Evolutionary conservation across 305 asterid genomes (phyloP).

Genomic region (Withania somnifera): DNA sequence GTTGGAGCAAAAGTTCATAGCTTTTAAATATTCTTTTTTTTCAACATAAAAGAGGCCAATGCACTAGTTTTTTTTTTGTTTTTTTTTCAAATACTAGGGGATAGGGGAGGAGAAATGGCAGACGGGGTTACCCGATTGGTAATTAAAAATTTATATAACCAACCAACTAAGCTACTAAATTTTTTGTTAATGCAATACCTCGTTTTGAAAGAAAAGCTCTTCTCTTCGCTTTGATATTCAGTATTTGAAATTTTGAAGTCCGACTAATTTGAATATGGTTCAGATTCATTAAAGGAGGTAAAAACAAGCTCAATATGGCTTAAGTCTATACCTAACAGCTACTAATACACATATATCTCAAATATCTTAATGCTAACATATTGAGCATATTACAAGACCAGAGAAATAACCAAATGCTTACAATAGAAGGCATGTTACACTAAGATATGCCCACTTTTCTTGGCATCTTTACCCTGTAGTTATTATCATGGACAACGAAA

Average conservation of each 20-base stretch:
- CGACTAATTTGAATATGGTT: not conserved
- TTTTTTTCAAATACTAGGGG: too few relatives aligned
- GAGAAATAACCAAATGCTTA: slow-evolving; percentile 9
- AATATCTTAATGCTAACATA: not conserved
- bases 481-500: slow-evolving; percentile 6
- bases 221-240: not conserved
- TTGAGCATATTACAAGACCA: not conserved
- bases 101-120: too few relatives aligned
- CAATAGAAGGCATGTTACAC: slow-evolving; percentile 12
- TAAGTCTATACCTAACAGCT: not conserved
- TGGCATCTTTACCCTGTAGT: slow-evolving; percentile 9
- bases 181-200: not conserved
- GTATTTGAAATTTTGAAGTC: not conserved
- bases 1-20: not conserved
- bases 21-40: not conserved
- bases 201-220: not conserved
- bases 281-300: not conserved
- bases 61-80: too few relatives aligned
- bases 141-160: too few relatives aligned
- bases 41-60: not conserved
- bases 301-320: not conserved
- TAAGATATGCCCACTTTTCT: not conserved
- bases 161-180: too few relatives aligned
- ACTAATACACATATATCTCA: not conserved
- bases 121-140: too few relatives aligned